Base-by-base conservation (phyloP, 2,329 filamentous ascomycete genomes). In the Diaporthe sp. region DNA sequence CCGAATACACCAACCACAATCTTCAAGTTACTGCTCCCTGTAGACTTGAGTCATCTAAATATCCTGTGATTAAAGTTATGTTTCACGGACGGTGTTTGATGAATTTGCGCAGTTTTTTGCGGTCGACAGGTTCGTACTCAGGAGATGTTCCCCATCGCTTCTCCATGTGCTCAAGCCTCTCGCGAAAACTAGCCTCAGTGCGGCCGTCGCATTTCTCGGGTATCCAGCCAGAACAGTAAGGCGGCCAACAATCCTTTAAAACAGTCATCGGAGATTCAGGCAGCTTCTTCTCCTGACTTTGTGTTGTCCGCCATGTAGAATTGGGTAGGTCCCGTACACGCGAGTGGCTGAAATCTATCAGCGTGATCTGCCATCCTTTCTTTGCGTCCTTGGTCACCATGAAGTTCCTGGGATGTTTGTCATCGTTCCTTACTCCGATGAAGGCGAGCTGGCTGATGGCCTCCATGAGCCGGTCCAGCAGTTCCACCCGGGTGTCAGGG, bases 311-410 rank as follows among this genome's bases (percentile, higher is more conserved):
- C 30, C 30, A 58, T n/a, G 12, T 58, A 58, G 55, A 58, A 12
- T 39, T 39, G 58, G 58, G 58, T 27, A 42, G 37, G 3, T 61
- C 58, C 25, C 22, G 58, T 17, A 61, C 58, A 30, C 58, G 58
- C 42, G 58, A 61, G 37, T 61, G 58, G n/a, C 58, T 61, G 37
- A 61, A 61, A 42, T 61, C 58, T 4, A 59, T 61, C 15, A 61
- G 37, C 37, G 37, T 61, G n/a, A 61, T 61, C 17, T 44, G 37
- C 37, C 37, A 63, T 17, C 25, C 39, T 27, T 44, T 13, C n/a
- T 30, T 63, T 7, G 25, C 4, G 9, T 44, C 5, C n/a, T 63
- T 63, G 2, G 25, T 12, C 5, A 63, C 58, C 58, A 63, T 63
- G 4, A 22, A 44, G 58, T 63, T 63, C 25, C 58, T 63, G 9